Percentiles rank a stretch among this genome's conserved stretches.
Evolutionary conservation across 1,139 yeast genomes (phyloP).

Genomic region (Geotrichum restrictum): DNA sequence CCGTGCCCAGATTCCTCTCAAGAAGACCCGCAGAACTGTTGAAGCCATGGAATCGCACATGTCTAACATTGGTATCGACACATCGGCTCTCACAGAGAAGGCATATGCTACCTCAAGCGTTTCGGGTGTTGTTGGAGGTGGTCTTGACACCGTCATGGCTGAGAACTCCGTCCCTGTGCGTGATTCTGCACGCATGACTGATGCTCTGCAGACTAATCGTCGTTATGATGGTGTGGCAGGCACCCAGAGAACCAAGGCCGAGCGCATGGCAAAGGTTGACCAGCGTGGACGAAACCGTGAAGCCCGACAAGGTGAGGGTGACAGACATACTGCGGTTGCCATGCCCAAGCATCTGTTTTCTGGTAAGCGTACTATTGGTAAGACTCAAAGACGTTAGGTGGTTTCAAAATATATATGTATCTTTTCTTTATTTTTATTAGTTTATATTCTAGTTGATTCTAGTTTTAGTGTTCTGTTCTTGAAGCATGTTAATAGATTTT

Average conservation of each 20-base stretch:
- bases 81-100: constrained; percentile 50
- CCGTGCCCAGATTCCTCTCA: constrained; percentile 90
- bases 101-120: constrained; percentile 41
- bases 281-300: constrained; percentile 90
- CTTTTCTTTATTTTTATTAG: neutral
- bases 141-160: constrained; percentile 70
- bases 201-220: constrained; percentile 69
- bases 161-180: constrained; percentile 38
- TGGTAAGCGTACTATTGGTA: constrained; percentile 95
- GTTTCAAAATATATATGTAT: neutral
- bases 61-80: constrained; percentile 86
- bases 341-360: constrained; percentile 91
- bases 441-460: neutral
- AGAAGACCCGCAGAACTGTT: constrained; percentile 71
- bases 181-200: constrained; percentile 41
- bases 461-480: too few species aligned
- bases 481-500: neutral
- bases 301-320: constrained; percentile 95
- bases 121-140: constrained; percentile 45
- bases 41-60: constrained; percentile 82
- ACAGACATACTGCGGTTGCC: constrained; percentile 79
- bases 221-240: constrained; percentile 81
- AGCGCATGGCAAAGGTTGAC: constrained; percentile 78
- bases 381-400: constrained; percentile 54
- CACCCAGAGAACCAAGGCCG: constrained; percentile 79